phyloP scores from a whole-genome alignment of 768 basidiomycete genomes.

The Tubosaeta sp. region DNA sequence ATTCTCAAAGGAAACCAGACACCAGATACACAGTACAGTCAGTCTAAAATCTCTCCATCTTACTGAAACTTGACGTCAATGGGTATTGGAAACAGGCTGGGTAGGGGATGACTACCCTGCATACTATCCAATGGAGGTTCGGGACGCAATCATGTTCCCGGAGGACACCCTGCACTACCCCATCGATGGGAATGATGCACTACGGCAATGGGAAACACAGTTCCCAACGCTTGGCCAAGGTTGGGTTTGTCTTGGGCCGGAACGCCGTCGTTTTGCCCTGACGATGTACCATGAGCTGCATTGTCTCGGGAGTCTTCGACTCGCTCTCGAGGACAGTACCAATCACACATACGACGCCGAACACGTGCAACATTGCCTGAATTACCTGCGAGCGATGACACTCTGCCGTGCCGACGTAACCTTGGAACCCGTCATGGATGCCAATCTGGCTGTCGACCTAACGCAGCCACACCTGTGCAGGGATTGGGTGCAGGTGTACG shows the following conservation, averaged over 20 bases:
- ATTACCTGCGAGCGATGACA: slow-evolving; percentile 43
- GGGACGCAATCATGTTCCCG: slow-evolving; percentile 20
- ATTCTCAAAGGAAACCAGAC: neutral
- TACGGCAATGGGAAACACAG: slow-evolving; percentile 21
- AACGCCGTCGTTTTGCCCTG: slow-evolving; percentile 31
- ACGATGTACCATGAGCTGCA: slow-evolving; percentile 38
- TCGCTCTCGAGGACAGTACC: slow-evolving; percentile 15
- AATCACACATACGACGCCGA: slow-evolving; percentile 15
- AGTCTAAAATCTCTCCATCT: slow-evolving; percentile 1
- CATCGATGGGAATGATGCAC: slow-evolving; percentile 21
- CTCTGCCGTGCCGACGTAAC: slow-evolving; percentile 47
- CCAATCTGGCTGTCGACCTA: slow-evolving; percentile 15
- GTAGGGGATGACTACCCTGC: slow-evolving; percentile 24
- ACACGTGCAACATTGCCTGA: slow-evolving; percentile 42
- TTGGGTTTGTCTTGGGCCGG: slow-evolving; percentile 25
- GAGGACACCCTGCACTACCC: slow-evolving; percentile 26
- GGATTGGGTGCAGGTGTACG: slow-evolving; percentile 26
- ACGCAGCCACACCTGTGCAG: slow-evolving; percentile 23
- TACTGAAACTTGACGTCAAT: slow-evolving; percentile 1
- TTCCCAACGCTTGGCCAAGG: slow-evolving; percentile 17
- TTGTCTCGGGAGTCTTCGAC: slow-evolving; percentile 31
- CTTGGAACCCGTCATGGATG: slow-evolving; percentile 37
- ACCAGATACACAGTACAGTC: slow-evolving; percentile 14
- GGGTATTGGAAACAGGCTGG: slow-evolving; percentile 20
- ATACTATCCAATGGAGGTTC: slow-evolving; percentile 25